A percentile compares a stretch with the other conserved stretches of the same genome.
Evolutionary conservation across 495 filamentous ascomycete species (phyloP).

Genomic region (Trichoderma erinaceum): DNA sequence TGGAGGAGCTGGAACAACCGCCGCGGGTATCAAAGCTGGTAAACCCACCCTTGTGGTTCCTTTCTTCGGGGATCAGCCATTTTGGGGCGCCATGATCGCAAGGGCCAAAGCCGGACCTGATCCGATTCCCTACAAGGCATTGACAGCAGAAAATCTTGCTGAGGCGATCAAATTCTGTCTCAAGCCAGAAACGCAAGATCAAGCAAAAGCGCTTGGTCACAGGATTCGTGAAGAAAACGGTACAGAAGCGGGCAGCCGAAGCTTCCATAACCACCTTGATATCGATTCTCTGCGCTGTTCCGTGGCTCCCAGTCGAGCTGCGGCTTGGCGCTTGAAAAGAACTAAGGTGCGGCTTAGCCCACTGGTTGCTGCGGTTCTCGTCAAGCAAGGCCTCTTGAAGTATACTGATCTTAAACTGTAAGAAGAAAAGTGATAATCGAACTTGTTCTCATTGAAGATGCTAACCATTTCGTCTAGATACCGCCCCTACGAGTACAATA

Average conservation of each 20-base stretch:
- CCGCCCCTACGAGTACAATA: slow-evolving; percentile 62
- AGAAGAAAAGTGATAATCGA: slow-evolving; percentile 21
- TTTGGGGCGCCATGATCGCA: slow-evolving; percentile 75
- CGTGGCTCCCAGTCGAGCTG: slow-evolving; percentile 56
- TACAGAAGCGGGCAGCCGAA: slow-evolving; percentile 53
- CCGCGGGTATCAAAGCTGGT: slow-evolving; percentile 61
- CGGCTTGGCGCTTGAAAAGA: slow-evolving; percentile 64
- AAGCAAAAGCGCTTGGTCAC: slow-evolving; percentile 53
- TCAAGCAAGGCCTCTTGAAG: slow-evolving; percentile 53
- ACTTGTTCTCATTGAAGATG: background rate
- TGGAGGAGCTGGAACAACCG: slow-evolving; percentile 77
- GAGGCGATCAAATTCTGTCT: slow-evolving; percentile 55
- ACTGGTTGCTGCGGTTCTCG: slow-evolving; percentile 60
- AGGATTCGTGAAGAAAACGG: slow-evolving; percentile 62
- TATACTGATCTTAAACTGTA: slow-evolving; percentile 65
- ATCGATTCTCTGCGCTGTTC: slow-evolving; percentile 56
- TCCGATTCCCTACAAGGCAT: slow-evolving; percentile 63
- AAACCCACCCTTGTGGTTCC: slow-evolving; percentile 72
- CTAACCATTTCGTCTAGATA: slow-evolving; percentile 42
- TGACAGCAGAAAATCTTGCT: slow-evolving; percentile 58
- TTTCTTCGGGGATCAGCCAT: slow-evolving; percentile 82
- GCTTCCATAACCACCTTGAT: slow-evolving; percentile 64
- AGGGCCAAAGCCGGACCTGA: slow-evolving; percentile 63
- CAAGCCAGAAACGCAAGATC: slow-evolving; percentile 47
- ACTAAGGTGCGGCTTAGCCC: slow-evolving; percentile 59